Evolutionary conservation across 148 eudicot genomes (phyloP).

Genomic region (Chenopodium album): DNA sequence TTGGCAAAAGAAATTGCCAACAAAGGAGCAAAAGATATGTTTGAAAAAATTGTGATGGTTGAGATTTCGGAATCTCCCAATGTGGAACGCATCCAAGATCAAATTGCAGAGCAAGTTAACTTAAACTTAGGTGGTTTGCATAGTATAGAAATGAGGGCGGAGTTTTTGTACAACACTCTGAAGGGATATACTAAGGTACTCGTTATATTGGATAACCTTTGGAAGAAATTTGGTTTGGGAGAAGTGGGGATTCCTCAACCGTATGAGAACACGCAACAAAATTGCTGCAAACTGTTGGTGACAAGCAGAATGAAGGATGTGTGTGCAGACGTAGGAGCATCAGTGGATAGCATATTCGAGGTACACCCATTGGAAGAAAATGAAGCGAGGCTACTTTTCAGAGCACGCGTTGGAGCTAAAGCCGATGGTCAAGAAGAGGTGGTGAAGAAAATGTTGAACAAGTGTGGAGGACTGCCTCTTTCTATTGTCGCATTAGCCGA

Average conservation of each 20-base stretch:
- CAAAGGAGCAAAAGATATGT: no score
- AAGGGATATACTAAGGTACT: not conserved
- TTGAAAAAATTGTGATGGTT: not conserved
- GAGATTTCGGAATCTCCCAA: constrained; percentile 24
- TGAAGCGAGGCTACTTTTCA: constrained; percentile 15
- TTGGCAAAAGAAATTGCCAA: constrained; percentile 10
- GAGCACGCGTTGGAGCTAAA: not conserved
- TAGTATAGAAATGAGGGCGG: not conserved
- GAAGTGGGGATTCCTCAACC: constrained; percentile 5
- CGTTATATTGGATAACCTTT: constrained; percentile 17
- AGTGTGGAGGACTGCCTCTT: constrained; percentile 21
- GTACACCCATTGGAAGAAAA: not conserved
- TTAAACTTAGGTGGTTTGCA: not conserved
- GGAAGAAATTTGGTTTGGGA: not conserved
- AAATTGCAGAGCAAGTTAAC: constrained; percentile 8
- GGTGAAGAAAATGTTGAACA: constrained; percentile 2
- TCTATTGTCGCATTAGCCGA: constrained; percentile 13
- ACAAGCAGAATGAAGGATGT: not conserved
- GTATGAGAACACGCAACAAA: fast-evolving
- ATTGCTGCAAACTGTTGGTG: not conserved
- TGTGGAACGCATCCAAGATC: constrained; percentile 11
- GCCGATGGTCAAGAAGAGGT: no score
- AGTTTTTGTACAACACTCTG: not conserved
- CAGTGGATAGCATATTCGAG: not conserved
- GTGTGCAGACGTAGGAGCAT: not conserved